Base-by-base conservation (phyloP, 345 rosid genomes). In the Citrus reticulata region DNA sequence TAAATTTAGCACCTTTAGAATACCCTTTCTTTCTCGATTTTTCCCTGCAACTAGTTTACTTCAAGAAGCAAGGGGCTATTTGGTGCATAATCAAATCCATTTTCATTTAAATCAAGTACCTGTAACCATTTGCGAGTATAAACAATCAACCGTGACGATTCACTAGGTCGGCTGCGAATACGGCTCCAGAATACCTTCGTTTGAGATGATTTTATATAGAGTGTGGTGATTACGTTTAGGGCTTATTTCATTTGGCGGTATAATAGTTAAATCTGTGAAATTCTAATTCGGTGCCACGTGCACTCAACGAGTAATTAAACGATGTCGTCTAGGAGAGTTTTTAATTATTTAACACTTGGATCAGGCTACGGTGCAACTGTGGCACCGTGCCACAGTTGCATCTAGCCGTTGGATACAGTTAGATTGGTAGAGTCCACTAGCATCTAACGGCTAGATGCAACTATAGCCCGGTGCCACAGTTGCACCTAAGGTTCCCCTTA, bases 1-100 rank as follows among this genome's bases (percentile, higher is more conserved):
- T 79, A 8, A 39, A 80, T 83, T 5, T 83, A 34, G 83, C 88
- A 85, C 86, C 81, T 24, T 30, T 8, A 9, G 4, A 20, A 68
- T 34, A 75, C 74, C 83, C 46, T 76, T 76, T 78, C 5, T 13
- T 16, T 68, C 79, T 74, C 84, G 61, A 25, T 76, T 37, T 17
- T 83, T 85, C 86, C 88, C 81, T 64, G 74, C 79, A 72, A 70
- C 80, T 83, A 51, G 37, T 22, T 49, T 39, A 73, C 86, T 81
- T 27, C 4, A 78, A 76, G 84, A 81, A 76, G 73, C 86, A 81
- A 81, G 88, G 86, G 88, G 84, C 88, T 72, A 78, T n/a, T 58
- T 68, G 73, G 86, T 85, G 88, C 88, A 25, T 67, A 59, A 3
- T 32, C 14, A 7, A 59, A 3, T 51, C n/a, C 7, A 32, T 46